These are phyloP conservation scores for Beauveria bassiana DNA, from an alignment of 2,329 filamentous ascomycete species.

Conservation along the genomic window DNA sequence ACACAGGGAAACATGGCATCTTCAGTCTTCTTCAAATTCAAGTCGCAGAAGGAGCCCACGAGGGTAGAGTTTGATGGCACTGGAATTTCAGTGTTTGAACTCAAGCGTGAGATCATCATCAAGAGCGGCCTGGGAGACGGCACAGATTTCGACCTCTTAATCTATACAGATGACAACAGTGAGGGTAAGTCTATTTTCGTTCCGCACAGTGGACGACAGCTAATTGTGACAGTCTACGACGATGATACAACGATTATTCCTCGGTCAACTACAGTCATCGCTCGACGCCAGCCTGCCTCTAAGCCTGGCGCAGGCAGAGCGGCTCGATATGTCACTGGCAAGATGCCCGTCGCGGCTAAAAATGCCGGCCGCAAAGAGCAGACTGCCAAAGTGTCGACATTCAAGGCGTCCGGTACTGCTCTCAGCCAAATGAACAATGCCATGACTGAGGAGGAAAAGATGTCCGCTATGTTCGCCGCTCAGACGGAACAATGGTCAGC, in stretches of 20 bases:
- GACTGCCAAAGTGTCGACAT: slow-evolving; percentile 46
- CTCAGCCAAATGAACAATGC: slow-evolving; percentile 63
- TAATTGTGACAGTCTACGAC: slow-evolving; percentile 67
- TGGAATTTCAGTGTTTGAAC: slow-evolving; percentile 94
- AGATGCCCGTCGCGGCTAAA: slow-evolving; percentile 85
- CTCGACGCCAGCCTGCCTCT: slow-evolving; percentile 72
- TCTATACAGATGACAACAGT: slow-evolving; percentile 85
- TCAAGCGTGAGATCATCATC: slow-evolving; percentile 97
- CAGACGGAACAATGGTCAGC: slow-evolving; percentile 89
- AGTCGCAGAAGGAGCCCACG: slow-evolving; percentile 92
- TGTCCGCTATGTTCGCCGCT: slow-evolving; percentile 84
- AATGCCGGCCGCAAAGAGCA: slow-evolving; percentile 64
- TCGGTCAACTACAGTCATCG: slow-evolving; percentile 87
- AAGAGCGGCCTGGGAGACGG: slow-evolving; percentile 92
- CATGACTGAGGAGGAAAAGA: slow-evolving; percentile 88
- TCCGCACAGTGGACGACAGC: slow-evolving; percentile 12
- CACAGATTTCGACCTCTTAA: slow-evolving; percentile 90
- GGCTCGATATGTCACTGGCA: slow-evolving; percentile 90
- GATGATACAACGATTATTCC: slow-evolving; percentile 98
- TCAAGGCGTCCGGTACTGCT: slow-evolving; percentile 50
- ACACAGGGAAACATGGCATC: slow-evolving; percentile 64
- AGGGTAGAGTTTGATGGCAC: slow-evolving; percentile 96
- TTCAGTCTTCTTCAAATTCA: slow-evolving; percentile 99
- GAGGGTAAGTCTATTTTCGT: slow-evolving; percentile 59
- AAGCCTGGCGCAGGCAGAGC: slow-evolving; percentile 84